Conservation (phyloP, 352 stramenopile genomes). For the Aphanomyces invadans region DNA sequence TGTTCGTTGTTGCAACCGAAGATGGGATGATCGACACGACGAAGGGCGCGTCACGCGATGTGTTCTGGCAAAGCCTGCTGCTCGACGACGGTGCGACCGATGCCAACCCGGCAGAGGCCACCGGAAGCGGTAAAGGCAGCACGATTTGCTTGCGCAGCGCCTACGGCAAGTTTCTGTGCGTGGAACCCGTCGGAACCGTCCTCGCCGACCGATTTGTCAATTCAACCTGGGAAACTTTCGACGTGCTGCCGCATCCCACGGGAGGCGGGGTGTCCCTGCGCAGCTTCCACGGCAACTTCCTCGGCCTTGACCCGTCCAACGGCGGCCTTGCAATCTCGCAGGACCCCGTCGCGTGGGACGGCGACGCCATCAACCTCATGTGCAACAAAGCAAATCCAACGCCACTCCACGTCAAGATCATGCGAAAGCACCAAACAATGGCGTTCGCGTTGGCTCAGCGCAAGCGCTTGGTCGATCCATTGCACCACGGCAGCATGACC, state of each 20-base stretch:
- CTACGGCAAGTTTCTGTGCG: conserved; percentile 79
- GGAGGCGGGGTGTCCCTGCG: conserved; percentile 52
- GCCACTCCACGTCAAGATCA: conserved; percentile 54
- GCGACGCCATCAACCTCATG: conserved; percentile 61
- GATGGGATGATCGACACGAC: conserved; percentile 49
- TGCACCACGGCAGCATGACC: conserved; percentile 47
- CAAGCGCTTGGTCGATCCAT: conserved; percentile 35
- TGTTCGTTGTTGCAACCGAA: conserved; percentile 58
- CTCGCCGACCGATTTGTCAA: conserved; percentile 59
- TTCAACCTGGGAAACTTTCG: conserved; percentile 85
- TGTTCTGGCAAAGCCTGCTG: conserved; percentile 68
- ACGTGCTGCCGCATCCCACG: conserved; percentile 50
- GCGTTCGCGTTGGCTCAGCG: conserved; percentile 44
- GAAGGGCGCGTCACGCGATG: conserved; percentile 29
- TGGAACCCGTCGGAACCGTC: conserved; percentile 64
- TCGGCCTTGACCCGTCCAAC: conserved; percentile 50
- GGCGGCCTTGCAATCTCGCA: conserved; percentile 36
- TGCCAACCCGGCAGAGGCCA: neutral
- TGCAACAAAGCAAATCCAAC: conserved; percentile 52
- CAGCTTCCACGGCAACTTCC: conserved; percentile 71
- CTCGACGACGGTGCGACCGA: conserved; percentile 34
- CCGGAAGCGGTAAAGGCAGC: conserved; percentile 3
- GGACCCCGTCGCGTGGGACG: conserved; percentile 63
- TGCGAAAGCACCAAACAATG: conserved; percentile 65
- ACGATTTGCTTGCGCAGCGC: conserved; percentile 58